Evolutionary conservation across 2,329 filamentous ascomycete genomes (phyloP).

Genomic region (Xylaria sp.): DNA sequence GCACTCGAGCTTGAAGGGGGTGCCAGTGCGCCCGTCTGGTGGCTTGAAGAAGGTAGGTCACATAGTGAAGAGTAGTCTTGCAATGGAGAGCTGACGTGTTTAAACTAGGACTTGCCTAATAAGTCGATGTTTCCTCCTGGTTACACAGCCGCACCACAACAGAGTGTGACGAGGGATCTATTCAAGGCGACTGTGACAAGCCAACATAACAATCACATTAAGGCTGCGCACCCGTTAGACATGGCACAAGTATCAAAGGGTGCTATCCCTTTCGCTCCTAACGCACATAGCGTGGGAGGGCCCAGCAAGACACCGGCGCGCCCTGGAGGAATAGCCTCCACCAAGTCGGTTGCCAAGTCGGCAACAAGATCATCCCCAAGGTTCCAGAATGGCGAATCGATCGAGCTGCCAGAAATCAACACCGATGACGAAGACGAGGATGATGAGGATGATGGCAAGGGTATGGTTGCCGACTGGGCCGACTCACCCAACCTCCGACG

Average conservation of each 20-base stretch:
- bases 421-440: slow-evolving; percentile 90
- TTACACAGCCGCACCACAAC: slow-evolving; percentile 69
- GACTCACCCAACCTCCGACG: slow-evolving; percentile 84
- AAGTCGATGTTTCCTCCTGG: slow-evolving; percentile 71
- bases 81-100: slow-evolving; percentile 50
- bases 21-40: slow-evolving; percentile 84
- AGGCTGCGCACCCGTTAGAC: slow-evolving; percentile 76
- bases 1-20: slow-evolving; percentile 77
- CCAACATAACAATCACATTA: slow-evolving; percentile 73
- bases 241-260: slow-evolving; percentile 89
- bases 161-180: slow-evolving; percentile 64
- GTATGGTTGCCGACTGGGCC: slow-evolving; percentile 84
- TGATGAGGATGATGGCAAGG: slow-evolving; percentile 72
- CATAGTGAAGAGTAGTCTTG: slow-evolving; percentile 7
- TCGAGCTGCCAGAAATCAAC: slow-evolving; percentile 93
- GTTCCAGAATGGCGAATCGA: slow-evolving; percentile 88
- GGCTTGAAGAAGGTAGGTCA: slow-evolving; percentile 72
- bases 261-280: slow-evolving; percentile 88
- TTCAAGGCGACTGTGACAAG: slow-evolving; percentile 74
- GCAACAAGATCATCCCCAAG: slow-evolving; percentile 77
- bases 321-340: slow-evolving; percentile 56
- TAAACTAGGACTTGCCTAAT: slow-evolving; percentile 64
- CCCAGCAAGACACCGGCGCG: slow-evolving; percentile 78
- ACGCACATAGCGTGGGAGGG: slow-evolving; percentile 64
- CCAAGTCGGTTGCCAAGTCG: slow-evolving; percentile 71